Percentiles rank a stretch among this genome's conserved stretches.
Conservation (phyloP, 2,329 filamentous ascomycete species). For the Fusarium sacchari region DNA sequence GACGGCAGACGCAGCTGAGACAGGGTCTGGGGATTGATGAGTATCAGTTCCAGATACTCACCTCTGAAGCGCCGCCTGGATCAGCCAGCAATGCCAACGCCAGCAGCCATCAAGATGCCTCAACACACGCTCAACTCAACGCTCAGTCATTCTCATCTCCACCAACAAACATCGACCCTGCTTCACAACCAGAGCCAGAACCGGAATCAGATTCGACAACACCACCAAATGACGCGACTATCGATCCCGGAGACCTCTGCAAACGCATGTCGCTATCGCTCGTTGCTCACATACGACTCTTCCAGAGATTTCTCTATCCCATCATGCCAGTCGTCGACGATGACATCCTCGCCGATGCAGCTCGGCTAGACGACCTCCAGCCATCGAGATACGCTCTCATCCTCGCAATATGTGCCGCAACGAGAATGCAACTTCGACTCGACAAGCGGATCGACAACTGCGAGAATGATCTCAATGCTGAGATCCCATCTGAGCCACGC, state of each 20-base stretch:
- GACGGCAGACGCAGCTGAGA: conserved; percentile 43
- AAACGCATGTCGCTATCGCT: conserved; percentile 38
- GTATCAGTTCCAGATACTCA: conserved; percentile 37
- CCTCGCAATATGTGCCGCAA: conserved; percentile 44
- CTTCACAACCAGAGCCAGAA: not conserved
- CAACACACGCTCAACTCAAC: not conserved
- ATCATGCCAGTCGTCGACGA: conserved; percentile 48
- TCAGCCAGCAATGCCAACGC: not conserved
- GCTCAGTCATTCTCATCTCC: not conserved
- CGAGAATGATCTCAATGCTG: conserved; percentile 16
- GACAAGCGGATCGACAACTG: conserved; percentile 29
- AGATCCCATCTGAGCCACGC: conserved; percentile 35
- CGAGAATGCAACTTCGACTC: conserved; percentile 44
- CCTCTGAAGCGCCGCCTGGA: conserved; percentile 6
- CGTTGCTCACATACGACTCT: conserved; percentile 43
- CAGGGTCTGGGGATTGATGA: conserved; percentile 29
- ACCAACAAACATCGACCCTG: not conserved
- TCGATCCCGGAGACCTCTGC: conserved; percentile 12
- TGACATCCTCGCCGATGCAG: conserved; percentile 42
- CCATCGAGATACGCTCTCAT: conserved; percentile 45
- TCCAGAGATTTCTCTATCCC: conserved; percentile 46
- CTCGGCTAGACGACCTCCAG: conserved; percentile 37
- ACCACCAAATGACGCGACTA: not conserved
- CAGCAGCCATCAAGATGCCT: not conserved
- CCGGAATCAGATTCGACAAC: not conserved